Conservation (phyloP, 2,329 filamentous ascomycete species). For the Coniochaeta hoffmannii region DNA sequence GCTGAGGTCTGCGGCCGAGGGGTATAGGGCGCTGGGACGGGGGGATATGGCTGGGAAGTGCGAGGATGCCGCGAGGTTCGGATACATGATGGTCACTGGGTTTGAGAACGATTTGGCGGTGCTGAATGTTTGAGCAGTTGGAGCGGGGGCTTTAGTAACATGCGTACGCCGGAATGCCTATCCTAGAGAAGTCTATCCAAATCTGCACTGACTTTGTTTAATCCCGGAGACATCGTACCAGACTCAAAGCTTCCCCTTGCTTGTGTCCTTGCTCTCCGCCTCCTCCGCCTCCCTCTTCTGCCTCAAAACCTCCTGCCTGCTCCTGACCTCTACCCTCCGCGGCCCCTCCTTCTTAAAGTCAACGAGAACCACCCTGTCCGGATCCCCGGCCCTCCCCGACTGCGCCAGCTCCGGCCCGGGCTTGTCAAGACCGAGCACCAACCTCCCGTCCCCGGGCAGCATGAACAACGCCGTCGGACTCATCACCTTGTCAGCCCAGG, state of each 20-base stretch:
- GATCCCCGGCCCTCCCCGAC: conserved; percentile 44
- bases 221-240: no score
- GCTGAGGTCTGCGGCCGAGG: conserved; percentile 20
- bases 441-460: conserved; percentile 34
- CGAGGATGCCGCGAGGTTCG: conserved; percentile 20
- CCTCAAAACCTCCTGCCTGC: conserved; percentile 42
- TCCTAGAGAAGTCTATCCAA: no score
- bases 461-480: conserved; percentile 42
- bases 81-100: conserved; percentile 23
- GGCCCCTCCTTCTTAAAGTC: conserved; percentile 44
- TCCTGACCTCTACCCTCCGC: conserved; percentile 43
- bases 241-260: conserved; percentile 6
- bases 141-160: neutral
- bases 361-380: conserved; percentile 51
- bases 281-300: conserved; percentile 27
- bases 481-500: conserved; percentile 57
- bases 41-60: conserved; percentile 18
- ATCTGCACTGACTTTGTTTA: no score
- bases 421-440: conserved; percentile 49
- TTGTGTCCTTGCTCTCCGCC: conserved; percentile 5
- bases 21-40: conserved; percentile 20
- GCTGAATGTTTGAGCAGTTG: conserved; percentile 16
- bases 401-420: conserved; percentile 48
- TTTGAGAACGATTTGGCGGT: conserved; percentile 20
- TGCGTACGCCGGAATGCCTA: no score